phyloP scores from a whole-genome alignment of 129 eudicot genomes.

The Calendula officinalis region DNA sequence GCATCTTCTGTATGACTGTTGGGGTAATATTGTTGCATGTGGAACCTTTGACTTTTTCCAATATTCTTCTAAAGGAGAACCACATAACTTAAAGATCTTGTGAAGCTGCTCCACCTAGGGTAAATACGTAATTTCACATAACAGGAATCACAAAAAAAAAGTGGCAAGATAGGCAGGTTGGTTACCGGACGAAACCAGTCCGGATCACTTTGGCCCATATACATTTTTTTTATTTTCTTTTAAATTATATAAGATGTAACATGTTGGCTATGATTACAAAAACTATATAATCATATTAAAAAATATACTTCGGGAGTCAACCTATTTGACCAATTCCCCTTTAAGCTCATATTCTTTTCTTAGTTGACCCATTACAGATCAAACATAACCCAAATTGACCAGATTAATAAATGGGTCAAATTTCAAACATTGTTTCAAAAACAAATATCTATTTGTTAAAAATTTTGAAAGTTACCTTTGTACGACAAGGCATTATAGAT shows the following conservation, averaged over 20 bases:
- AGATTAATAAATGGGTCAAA: neutral
- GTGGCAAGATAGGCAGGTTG: neutral
- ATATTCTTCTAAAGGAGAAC: constrained; percentile 87
- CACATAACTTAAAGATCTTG: constrained; percentile 84
- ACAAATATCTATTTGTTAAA: too few species aligned
- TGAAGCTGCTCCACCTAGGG: constrained; percentile 88
- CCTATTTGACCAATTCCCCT: neutral
- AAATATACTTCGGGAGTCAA: too few species aligned
- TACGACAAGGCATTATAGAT: constrained; percentile 84
- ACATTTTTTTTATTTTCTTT: neutral
- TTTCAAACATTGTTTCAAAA: too few species aligned
- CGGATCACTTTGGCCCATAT: neutral
- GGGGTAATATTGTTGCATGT: constrained; percentile 96
- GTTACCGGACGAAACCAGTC: neutral
- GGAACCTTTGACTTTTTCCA: constrained; percentile 91
- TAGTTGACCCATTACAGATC: too few species aligned
- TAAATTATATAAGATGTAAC: neutral
- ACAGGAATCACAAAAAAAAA: constrained; percentile 15
- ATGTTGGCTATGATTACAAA: too few species aligned
- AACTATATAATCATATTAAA: too few species aligned
- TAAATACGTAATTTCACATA: constrained; percentile 18
- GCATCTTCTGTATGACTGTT: constrained; percentile 75
- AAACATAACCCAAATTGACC: neutral
- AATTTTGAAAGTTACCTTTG: constrained; percentile 70
- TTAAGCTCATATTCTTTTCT: too few species aligned